Conservation (phyloP, 257 asterid species). For the Nicotiana tabacum region DNA sequence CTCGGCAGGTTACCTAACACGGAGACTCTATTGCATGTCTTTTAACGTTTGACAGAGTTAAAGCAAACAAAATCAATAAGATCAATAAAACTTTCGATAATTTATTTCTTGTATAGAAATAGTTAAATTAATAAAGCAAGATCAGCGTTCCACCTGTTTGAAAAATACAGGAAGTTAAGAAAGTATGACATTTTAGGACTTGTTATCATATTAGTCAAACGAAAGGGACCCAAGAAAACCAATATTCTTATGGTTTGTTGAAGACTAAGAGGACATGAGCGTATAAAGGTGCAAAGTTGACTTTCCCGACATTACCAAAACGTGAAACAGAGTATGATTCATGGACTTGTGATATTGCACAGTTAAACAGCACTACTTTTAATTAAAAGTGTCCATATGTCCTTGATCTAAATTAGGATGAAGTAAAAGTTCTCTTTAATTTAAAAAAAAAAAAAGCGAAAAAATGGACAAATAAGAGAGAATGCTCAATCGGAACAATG, state of each 20-base stretch:
- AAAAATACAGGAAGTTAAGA: not conserved
- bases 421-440: no score
- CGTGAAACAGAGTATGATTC: not conserved
- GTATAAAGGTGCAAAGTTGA: constrained; percentile 12
- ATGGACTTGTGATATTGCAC: not conserved
- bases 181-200: not conserved
- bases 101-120: not conserved
- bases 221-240: constrained; percentile 6
- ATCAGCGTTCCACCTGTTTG: constrained; percentile 7
- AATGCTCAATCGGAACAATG: no score
- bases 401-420: not conserved
- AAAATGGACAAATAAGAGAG: not conserved
- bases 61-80: not conserved
- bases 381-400: not conserved
- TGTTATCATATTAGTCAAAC: constrained; percentile 21
- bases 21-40: constrained; percentile 44
- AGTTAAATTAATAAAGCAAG: not conserved
- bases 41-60: constrained; percentile 26
- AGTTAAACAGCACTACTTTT: not conserved
- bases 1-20: constrained; percentile 65
- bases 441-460: no score
- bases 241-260: constrained; percentile 23
- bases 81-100: not conserved
- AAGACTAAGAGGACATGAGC: constrained; percentile 11
- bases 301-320: constrained; percentile 24